Evolutionary conservation across 805 yeast species (phyloP), one percentile per base, ranked within the genome.

Genomic region (Metschnikowia matae): DNA sequence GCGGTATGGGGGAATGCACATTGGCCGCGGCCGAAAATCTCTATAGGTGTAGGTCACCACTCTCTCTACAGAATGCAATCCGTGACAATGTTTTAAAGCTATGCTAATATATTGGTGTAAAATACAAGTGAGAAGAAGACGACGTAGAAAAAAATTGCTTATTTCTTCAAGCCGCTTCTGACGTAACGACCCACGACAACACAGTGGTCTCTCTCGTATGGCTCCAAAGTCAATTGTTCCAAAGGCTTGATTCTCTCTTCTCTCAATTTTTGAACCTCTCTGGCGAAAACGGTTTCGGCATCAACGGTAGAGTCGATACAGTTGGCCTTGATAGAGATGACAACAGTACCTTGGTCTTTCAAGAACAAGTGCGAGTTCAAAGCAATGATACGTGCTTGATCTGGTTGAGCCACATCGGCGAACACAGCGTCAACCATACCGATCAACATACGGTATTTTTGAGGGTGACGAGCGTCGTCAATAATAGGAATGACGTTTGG

Each of bases 381-480:
- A 48, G 98, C 99, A 72, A 94, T 92, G 70, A 94, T 94, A 87
- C 99, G 95, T 63, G 99, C 99, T 80, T 94, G 99, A 78, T 94
- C 99, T 40, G 99, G 99, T 80, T 94, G 99, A 60, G 99, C 99
- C 71, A 94, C 99, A 81, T 94, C 99, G 56, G 99, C 99, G 68
- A 94, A 94, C 54, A 94, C 98, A 69, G 84, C 89, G 74, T 94
- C 99, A 60, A 94, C 99, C 99, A 94, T 94, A 66, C 97, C 96
- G 57, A 94, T 80, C 65, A 94, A 82, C 99, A 94, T 94, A 81
- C 99, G 86, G 85, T 94, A 94, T 78, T 94, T 94, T 74, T 94
- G 99, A 68, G 99, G 99, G 78, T 94, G 99, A 81, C 99, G 91
- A 58, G 99, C 99, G 78, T 94, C 99, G 77, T 94, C 99, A 71